These are phyloP conservation scores for Backusella luteola DNA, from an alignment of 192 early-diverging fungal species.

Conservation along the genomic window DNA sequence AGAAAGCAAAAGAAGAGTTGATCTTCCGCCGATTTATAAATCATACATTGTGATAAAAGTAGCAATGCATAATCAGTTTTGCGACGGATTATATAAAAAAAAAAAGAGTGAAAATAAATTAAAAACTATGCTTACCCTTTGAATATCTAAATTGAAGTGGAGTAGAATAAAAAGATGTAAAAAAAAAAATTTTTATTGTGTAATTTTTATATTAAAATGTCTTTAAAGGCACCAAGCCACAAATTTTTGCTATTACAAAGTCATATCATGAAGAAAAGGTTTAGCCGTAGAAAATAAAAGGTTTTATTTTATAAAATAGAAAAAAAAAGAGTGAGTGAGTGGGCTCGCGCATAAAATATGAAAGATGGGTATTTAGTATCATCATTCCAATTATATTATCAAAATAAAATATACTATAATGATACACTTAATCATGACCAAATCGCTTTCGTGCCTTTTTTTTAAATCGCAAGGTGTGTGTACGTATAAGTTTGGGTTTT, in stretches of 20 bases:
- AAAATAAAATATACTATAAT: background rate
- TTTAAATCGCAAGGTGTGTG: background rate
- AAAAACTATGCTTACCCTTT: background rate
- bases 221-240: background rate
- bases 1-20: slow-evolving; percentile 4
- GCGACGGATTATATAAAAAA: background rate
- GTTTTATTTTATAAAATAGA: too few relatives aligned
- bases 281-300: too few relatives aligned
- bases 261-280: background rate
- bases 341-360: too few relatives aligned
- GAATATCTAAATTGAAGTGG: background rate
- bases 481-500: too few relatives aligned
- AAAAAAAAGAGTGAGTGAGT: too few relatives aligned
- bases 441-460: slow-evolving; percentile 9
- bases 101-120: background rate
- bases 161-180: background rate
- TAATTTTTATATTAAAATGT: background rate
- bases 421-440: slow-evolving; percentile 3
- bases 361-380: too few relatives aligned
- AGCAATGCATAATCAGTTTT: slow-evolving; percentile 15
- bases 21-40: slow-evolving; percentile 16
- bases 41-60: background rate
- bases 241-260: background rate
- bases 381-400: background rate
- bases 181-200: background rate